A percentile compares a stretch with the other conserved stretches of the same genome.
Evolutionary conservation across 108 stramenopile species (phyloP).

Genomic region (Mediolabrus comicus): DNA sequence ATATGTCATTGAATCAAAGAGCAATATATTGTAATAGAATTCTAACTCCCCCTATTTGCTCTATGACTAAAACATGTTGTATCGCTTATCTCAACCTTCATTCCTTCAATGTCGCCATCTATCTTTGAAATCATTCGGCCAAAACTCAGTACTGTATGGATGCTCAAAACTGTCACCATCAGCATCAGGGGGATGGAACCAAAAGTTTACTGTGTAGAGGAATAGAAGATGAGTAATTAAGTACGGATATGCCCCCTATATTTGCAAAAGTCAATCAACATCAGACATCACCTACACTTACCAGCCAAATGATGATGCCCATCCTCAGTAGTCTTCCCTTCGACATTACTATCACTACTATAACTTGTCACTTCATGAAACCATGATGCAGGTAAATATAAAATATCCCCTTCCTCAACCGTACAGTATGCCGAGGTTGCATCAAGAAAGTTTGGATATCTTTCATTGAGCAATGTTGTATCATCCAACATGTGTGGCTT

Average conservation of each 20-base stretch:
- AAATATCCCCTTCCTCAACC: slow-evolving; percentile 74
- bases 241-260: no score
- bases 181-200: slow-evolving; percentile 96
- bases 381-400: slow-evolving; percentile 97
- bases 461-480: slow-evolving; percentile 9
- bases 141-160: slow-evolving; percentile 70
- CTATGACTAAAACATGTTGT: no score
- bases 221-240: no score
- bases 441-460: slow-evolving; percentile 21
- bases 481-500: slow-evolving; percentile 27
- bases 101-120: neutral
- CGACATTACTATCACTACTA: neutral
- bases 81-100: no score
- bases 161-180: slow-evolving; percentile 47
- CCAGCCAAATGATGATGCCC: no score
- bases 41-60: no score
- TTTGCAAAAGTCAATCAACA: no score
- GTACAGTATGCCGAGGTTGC: slow-evolving; percentile 49
- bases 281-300: no score
- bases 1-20: no score
- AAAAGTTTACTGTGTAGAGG: slow-evolving; percentile 95
- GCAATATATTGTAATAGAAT: no score
- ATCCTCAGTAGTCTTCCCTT: neutral
- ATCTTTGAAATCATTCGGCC: slow-evolving; percentile 46
- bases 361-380: slow-evolving; percentile 89